phyloP scores from a whole-genome alignment of 768 basidiomycete species.

The Mrakia blollopis region DNA sequence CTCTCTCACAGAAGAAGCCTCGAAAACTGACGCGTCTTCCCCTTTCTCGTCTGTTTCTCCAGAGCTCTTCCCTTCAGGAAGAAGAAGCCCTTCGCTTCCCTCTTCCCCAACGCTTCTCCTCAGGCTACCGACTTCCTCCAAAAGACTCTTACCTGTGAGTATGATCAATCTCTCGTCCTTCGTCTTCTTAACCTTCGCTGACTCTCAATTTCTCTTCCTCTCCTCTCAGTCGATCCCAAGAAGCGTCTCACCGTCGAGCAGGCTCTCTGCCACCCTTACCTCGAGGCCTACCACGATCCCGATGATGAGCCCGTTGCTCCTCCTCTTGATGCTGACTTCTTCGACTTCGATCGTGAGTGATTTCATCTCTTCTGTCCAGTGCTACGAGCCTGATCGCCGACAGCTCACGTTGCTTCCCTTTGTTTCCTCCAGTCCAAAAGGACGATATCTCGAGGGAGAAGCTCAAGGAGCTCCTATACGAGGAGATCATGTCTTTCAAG shows the following conservation, averaged over 20 bases:
- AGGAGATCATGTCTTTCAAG: constrained; percentile 66
- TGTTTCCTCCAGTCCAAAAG: constrained; percentile 52
- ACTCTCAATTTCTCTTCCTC: not conserved
- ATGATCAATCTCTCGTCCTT: not conserved
- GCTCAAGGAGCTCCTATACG: constrained; percentile 85
- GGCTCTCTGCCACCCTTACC: constrained; percentile 82
- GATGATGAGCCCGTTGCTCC: constrained; percentile 85
- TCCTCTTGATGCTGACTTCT: constrained; percentile 93
- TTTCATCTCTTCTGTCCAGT: not conserved
- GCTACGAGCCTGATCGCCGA: constrained; percentile 39
- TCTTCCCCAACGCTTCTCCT: constrained; percentile 70
- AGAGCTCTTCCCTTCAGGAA: constrained; percentile 82
- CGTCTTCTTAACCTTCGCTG: not conserved
- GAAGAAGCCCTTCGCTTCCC: constrained; percentile 61
- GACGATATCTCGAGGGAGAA: constrained; percentile 93
- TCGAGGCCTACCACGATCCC: constrained; percentile 65
- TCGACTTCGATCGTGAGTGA: constrained; percentile 85
- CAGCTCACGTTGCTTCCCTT: not conserved
- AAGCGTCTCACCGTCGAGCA: constrained; percentile 82
- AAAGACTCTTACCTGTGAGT: constrained; percentile 68
- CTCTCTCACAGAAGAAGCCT: too few relatives aligned
- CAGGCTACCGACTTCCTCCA: constrained; percentile 43
- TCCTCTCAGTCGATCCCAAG: constrained; percentile 54
- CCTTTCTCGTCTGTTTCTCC: constrained; percentile 16
- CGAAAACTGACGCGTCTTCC: not conserved